phyloP scores from a whole-genome alignment of 768 basidiomycete species.

The Filobasidium floriforme region DNA sequence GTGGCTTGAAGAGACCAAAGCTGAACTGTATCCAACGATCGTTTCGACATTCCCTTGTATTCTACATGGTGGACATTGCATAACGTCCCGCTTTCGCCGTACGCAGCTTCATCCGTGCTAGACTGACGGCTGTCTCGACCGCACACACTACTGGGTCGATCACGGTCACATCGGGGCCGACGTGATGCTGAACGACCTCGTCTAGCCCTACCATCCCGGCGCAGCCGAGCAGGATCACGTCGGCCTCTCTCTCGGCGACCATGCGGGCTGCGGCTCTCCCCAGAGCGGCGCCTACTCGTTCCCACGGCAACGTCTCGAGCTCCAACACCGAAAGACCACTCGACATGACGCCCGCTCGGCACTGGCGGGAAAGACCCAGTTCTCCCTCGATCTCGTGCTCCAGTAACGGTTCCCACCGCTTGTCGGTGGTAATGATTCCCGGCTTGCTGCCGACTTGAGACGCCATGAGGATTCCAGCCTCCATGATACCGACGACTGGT shows the following conservation, averaged over 20 bases:
- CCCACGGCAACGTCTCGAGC: conserved; percentile 28
- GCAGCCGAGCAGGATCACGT: conserved; percentile 33
- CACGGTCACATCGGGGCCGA: conserved; percentile 25
- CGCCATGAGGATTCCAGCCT: conserved; percentile 28
- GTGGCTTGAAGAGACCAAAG: not conserved
- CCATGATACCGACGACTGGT: conserved; percentile 32
- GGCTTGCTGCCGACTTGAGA: conserved; percentile 23
- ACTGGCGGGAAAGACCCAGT: conserved; percentile 18
- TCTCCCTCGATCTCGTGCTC: conserved; percentile 30
- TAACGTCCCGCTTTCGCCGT: conserved; percentile 32
- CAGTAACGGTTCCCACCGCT: conserved; percentile 34
- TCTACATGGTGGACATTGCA: conserved; percentile 9
- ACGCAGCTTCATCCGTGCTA: conserved; percentile 23
- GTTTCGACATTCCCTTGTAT: too few relatives aligned
- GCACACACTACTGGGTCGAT: conserved; percentile 31
- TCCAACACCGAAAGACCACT: conserved; percentile 32
- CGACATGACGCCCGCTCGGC: conserved; percentile 29
- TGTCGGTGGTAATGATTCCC: conserved; percentile 34
- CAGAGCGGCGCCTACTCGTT: conserved; percentile 22
- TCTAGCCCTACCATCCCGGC: conserved; percentile 38
- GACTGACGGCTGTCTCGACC: conserved; percentile 26
- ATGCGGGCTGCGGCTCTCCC: conserved; percentile 22
- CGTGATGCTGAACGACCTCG: conserved; percentile 23
- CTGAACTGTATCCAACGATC: not conserved
- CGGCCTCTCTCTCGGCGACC: conserved; percentile 21